These are phyloP conservation scores for Hypoxylon sp. DNA, from an alignment of 2,329 filamentous ascomycete species.

Conservation along the genomic window DNA sequence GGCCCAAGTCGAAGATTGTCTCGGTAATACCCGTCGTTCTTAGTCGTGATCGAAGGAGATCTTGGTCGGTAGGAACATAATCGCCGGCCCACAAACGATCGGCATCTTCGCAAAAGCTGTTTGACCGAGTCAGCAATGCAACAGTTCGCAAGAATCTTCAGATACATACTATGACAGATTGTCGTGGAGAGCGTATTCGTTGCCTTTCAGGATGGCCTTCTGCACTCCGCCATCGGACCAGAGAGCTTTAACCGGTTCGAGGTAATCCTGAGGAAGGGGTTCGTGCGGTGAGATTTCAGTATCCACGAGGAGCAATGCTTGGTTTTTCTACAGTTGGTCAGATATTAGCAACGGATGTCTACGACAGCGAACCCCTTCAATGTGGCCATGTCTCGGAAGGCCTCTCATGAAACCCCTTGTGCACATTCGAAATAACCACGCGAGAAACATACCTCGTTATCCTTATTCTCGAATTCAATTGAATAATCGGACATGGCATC, in stretches of 20 bases:
- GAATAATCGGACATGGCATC: slow-evolving; percentile 89
- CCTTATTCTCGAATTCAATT: slow-evolving; percentile 79
- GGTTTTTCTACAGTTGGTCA: slow-evolving; percentile 68
- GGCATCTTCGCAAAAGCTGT: slow-evolving; percentile 82
- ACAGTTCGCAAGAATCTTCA: not conserved
- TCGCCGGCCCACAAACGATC: slow-evolving; percentile 78
- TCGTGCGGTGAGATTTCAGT: slow-evolving; percentile 86
- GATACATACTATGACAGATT: slow-evolving; percentile 86
- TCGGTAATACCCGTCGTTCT: slow-evolving; percentile 96
- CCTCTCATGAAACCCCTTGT: slow-evolving; percentile 3
- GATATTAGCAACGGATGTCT: slow-evolving; percentile 26
- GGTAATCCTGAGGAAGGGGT: slow-evolving; percentile 77
- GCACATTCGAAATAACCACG: not conserved
- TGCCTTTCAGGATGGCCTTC: slow-evolving; percentile 88
- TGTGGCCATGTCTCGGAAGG: slow-evolving; percentile 15
- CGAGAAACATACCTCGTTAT: slow-evolving; percentile 73
- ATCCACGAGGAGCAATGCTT: slow-evolving; percentile 78
- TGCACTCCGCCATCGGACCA: slow-evolving; percentile 88
- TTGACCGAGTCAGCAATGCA: slow-evolving; percentile 38
- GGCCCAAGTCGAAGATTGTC: slow-evolving; percentile 89
- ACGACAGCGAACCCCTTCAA: not conserved
- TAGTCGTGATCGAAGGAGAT: slow-evolving; percentile 88
- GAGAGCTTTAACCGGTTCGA: slow-evolving; percentile 81
- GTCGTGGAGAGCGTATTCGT: slow-evolving; percentile 96
- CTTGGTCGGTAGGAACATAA: slow-evolving; percentile 92